Evolutionary conservation across 257 asterid genomes (phyloP), one percentile per base, ranked within the genome.

Genomic region (Scutellaria galericulata): DNA sequence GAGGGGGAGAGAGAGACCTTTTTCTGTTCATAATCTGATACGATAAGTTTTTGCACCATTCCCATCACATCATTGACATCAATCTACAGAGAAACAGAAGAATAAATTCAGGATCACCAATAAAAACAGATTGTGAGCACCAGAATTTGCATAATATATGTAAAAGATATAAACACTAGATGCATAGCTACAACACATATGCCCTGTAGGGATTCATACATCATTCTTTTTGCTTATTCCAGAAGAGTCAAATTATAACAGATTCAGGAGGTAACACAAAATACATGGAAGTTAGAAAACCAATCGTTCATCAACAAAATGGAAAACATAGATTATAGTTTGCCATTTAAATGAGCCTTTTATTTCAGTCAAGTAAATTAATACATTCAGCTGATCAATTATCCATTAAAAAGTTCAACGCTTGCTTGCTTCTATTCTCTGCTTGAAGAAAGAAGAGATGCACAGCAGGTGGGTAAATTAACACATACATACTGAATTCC

Each of bases 11-110:
- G 58, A 79, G 73, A 66, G 69, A 90, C 98, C 99, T 92, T 87
- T 67, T 91, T 88, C 55, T 85, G 89, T 71, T 88, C 89, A 84
- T 85, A 89, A 83, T 89, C 94, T 55, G 87, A 84, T 62, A 88
- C 79, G 71, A 95, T 80, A 76, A 80, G 88, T 61, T 79, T 87
- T 74, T 83, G 91, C 80, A 87, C 79, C 91, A 89, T 78, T 76
- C 68, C 84, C 75, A 86, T 79, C 64, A 85, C 88, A 80, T 92
- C 95, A 87, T 81, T 83, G 73, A 82, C 89, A 79, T 85, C 90
- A 75, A 86, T 84, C 99, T 95, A 77, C 85, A 81, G 75, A 55
- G 44, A 62, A 73, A 60, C 72, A 74, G 37, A 47, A 62, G 70
- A 41, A 11, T 18, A 67, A 45, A 8, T 46, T 85, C 60, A 69